Evolutionary conservation across 495 filamentous ascomycete species (phyloP), one percentile per base, ranked within the genome.

Genomic region (Podospora appendiculata): DNA sequence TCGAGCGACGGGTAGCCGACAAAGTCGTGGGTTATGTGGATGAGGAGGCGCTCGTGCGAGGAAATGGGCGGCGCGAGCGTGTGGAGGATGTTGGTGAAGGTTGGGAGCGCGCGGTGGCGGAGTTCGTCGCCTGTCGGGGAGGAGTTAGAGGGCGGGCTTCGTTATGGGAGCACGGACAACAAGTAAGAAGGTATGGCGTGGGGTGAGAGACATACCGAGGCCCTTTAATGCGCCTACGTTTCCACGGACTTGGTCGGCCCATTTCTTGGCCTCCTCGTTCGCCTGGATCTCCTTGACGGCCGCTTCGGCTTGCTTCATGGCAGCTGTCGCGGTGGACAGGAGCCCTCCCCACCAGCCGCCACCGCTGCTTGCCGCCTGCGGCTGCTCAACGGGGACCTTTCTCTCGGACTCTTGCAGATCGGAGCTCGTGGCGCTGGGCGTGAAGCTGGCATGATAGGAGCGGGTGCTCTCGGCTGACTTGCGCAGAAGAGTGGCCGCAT

Each of bases 1-100:
- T 97, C 91, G 53, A 99, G 82, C 39, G 87, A 90, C 8, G 94
- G 93, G 68, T 99, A 99, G 49, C 88, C 88, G 45, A 89, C 82
- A 16, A 97, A 79, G 64, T 96, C 90, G 72, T 97, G 94, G 16
- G 94, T 96, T 52, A 94, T 89, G 75, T 99, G 93, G 65, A 99
- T 99, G 60, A 93, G 88, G 8, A 99, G 87, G 47, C 93, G 88
- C 72, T 99, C 93, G 70, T 97, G 94, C 6, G 92, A 93, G 18
- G 90, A 93, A 60, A 99, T 99, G 9, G 93, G 93, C 40, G 93
- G 94, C 3, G 93, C 94, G 50, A 99, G 84, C 42, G 88, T 94
- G 65, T 96, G 88, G 48, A 99, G 81, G 62, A 99, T 85, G 62
- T 87, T 87, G 61, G 90, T 91, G 65, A 99, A 95, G 55, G 93